Evolutionary conservation across 306 rosid species (phyloP), one percentile per base, ranked within the genome.

Genomic region (Astragalus membranaceus): DNA sequence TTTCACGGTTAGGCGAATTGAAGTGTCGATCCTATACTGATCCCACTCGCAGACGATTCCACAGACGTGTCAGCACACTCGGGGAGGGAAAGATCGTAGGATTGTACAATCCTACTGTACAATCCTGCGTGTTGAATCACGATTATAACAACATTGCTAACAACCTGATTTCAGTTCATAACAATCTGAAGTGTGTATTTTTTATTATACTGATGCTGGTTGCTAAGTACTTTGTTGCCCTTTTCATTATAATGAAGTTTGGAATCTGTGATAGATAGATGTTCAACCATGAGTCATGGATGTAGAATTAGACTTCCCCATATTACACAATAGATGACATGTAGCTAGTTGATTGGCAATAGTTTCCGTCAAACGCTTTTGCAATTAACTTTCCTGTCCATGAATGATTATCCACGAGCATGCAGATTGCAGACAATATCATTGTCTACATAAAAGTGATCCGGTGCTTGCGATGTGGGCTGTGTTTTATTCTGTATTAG

Each of bases 321-420:
- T 51, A 11, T 17, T 30, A 46, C 32, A 17, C n/a, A 9, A 51
- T 51, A 51, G 14, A 64, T 75, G 75, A 41, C 15, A 8, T 47
- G 11, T 65, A 15, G 56, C 78, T 29, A 44, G 64, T 41, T 64
- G 43, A 57, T 58, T 59, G 49, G 46, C 29, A 8, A 33, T 49
- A 26, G 14, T 67, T 54, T 60, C 62, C 23, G 54, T 47, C 16
- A 3, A 47, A 8, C 52, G 37, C 33, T 68, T 55, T 68, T 65
- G 48, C 30, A 44, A 46, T 56, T 68, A 29, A 55, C 55, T 59
- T 50, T 43, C 47, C 12, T 33, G 48, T 68, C 29, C 46, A 37
- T n/a, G 49, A 59, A 76, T 35, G 46, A 37, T 58, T 60, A 39
- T 66, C 35, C 60, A 55, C 12, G 72, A 64, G 49, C 70, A 10